These are phyloP conservation scores for Jaminaea rosea DNA, from an alignment of 1,284 basidiomycete species.

Conservation along the genomic window DNA sequence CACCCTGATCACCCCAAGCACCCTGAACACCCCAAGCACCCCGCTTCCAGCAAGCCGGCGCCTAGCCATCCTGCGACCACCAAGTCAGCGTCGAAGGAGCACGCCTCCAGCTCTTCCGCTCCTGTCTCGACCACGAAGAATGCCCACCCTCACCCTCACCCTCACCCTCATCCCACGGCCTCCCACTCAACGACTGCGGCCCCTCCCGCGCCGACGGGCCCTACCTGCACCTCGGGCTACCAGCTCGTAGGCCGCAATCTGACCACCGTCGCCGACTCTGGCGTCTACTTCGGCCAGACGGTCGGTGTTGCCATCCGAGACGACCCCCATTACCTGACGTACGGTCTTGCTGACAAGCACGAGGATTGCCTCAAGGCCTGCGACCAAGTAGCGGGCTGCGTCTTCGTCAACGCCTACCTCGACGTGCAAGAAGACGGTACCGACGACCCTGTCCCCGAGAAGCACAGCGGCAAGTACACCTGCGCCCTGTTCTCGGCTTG, in stretches of 20 bases:
- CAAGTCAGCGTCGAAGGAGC: neutral
- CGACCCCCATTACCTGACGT: constrained; percentile 23
- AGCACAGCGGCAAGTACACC: constrained; percentile 6
- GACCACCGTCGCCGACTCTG: constrained; percentile 8
- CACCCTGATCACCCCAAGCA: constrained; percentile 7
- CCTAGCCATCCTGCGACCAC: neutral
- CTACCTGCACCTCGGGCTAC: constrained; percentile 11
- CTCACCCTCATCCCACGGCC: no score
- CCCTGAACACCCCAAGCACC: neutral
- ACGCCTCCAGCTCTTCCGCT: neutral
- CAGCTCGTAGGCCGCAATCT: constrained; percentile 12
- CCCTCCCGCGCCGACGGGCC: neutral
- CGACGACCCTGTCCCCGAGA: neutral
- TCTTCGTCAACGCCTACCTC: constrained; percentile 19
- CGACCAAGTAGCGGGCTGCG: constrained; percentile 12
- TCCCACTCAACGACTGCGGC: neutral
- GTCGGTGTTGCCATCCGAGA: constrained; percentile 19
- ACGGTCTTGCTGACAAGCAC: constrained; percentile 11
- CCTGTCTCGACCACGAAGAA: neutral
- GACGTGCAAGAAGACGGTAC: constrained; percentile 1
- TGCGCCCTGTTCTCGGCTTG: constrained; percentile 22
- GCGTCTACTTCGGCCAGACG: constrained; percentile 14
- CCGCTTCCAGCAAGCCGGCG: neutral
- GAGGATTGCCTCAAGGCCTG: constrained; percentile 15
- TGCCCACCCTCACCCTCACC: neutral